phyloP scores from a whole-genome alignment of 306 rosid genomes.

The Cicer bijugum region DNA sequence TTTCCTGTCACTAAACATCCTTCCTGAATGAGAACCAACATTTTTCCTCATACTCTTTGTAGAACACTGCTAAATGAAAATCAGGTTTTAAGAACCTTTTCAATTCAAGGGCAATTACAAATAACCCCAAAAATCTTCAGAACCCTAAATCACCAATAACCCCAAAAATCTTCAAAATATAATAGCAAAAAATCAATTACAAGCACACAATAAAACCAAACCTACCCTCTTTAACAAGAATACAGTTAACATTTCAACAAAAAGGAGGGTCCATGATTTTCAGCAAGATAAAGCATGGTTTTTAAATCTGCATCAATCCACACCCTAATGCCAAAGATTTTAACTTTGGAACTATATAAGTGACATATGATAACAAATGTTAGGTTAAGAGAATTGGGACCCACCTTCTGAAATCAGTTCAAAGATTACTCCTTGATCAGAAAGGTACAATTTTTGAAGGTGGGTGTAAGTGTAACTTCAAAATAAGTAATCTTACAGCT shows the following conservation, averaged over 20 bases:
- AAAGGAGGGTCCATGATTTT: conserved; percentile 39
- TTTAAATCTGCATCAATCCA: conserved; percentile 43
- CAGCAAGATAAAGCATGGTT: conserved; percentile 49
- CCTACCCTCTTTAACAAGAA: conserved; percentile 41
- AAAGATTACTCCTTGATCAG: conserved; percentile 39
- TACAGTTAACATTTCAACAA: conserved; percentile 41
- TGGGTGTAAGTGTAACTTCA: conserved; percentile 48
- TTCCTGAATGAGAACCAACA: conserved; percentile 72
- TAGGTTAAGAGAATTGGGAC: conserved; percentile 43
- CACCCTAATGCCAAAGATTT: conserved; percentile 45
- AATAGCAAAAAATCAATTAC: conserved; percentile 21
- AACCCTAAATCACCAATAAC: conserved; percentile 48
- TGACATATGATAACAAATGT: conserved; percentile 46
- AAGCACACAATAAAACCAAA: conserved; percentile 44
- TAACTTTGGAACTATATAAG: conserved; percentile 48
- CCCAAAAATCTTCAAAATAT: conserved; percentile 44
- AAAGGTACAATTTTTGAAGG: conserved; percentile 50
- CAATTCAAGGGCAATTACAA: conserved; percentile 38
- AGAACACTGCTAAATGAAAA: conserved; percentile 38
- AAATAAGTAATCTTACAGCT: conserved; percentile 34
- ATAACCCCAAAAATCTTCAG: conserved; percentile 32
- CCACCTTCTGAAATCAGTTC: conserved; percentile 46
- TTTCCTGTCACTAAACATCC: conserved; percentile 78
- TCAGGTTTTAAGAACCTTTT: conserved; percentile 16
- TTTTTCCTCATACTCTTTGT: conserved; percentile 82